A percentile compares a stretch with the other conserved stretches of the same genome.
These are phyloP conservation scores for Spathaspora girioi DNA, from an alignment of 805 yeast genomes.

Conservation along the genomic window DNA sequence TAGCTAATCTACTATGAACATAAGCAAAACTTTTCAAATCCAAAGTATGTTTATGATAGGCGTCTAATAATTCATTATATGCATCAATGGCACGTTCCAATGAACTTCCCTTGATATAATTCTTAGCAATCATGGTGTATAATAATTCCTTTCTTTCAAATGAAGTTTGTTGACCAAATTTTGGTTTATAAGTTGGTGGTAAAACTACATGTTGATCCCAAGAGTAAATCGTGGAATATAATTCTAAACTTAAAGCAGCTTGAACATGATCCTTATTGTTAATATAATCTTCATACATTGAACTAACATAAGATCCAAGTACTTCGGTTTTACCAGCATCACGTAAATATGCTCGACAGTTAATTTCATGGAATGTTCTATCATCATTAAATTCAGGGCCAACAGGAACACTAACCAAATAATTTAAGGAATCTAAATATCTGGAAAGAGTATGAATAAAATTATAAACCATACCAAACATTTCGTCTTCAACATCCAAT, in stretches of 20 bases:
- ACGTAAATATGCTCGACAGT: conserved; percentile 71
- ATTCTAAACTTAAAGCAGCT: conserved; percentile 77
- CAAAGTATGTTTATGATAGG: conserved; percentile 68
- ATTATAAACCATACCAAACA: conserved; percentile 45
- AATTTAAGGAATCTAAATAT: conserved; percentile 61
- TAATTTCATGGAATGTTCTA: conserved; percentile 72
- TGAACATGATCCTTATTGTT: conserved; percentile 64
- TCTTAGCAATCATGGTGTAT: conserved; percentile 64
- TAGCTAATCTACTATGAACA: conserved; percentile 65
- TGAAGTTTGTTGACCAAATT: conserved; percentile 74
- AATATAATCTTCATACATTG: conserved; percentile 64
- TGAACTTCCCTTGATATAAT: conserved; percentile 67
- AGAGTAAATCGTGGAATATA: conserved; percentile 69
- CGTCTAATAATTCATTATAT: conserved; percentile 71
- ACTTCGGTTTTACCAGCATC: conserved; percentile 77
- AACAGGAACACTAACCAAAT: conserved; percentile 68
- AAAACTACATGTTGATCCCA: conserved; percentile 64
- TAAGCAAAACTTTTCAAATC: conserved; percentile 73
- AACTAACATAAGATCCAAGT: conserved; percentile 74
- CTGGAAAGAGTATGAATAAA: conserved; percentile 50
- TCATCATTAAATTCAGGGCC: conserved; percentile 87
- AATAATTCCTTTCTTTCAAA: conserved; percentile 78
- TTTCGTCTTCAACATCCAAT: conserved; percentile 63
- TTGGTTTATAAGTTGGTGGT: conserved; percentile 59
- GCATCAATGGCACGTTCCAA: conserved; percentile 77